phyloP scores from a whole-genome alignment of 306 rosid genomes.

The Inga laurina region DNA sequence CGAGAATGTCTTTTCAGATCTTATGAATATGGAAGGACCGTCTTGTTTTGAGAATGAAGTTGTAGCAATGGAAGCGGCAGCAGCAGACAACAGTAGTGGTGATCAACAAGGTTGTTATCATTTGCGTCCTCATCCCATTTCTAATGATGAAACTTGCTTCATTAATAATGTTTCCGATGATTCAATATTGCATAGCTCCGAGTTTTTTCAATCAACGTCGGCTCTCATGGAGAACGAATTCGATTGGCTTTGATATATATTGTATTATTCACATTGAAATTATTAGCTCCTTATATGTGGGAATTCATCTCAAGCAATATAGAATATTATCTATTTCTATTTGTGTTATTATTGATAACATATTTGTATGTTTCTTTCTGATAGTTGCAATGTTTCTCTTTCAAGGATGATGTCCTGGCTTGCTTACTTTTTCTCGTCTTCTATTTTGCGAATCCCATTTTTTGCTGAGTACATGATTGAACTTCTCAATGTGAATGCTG shows the following conservation, averaged over 20 bases:
- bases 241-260: slow-evolving; percentile 38
- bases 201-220: slow-evolving; percentile 33
- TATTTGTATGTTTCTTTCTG: background rate
- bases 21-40: slow-evolving; percentile 40
- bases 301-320: background rate
- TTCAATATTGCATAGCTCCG: slow-evolving; percentile 27
- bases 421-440: background rate
- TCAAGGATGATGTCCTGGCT: background rate
- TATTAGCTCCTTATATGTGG: background rate
- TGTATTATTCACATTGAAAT: background rate
- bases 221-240: slow-evolving; percentile 38
- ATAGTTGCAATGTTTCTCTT: background rate
- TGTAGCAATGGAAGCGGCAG: background rate
- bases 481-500: no score
- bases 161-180: slow-evolving; percentile 25
- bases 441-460: no score
- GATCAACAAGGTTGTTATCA: background rate
- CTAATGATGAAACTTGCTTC: slow-evolving; percentile 9
- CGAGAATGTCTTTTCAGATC: slow-evolving; percentile 44
- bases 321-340: background rate
- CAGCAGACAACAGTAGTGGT: background rate
- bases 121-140: slow-evolving; percentile 8
- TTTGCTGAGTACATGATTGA: no score
- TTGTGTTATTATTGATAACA: background rate
- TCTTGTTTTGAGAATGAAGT: slow-evolving; percentile 18